Conservation (phyloP, 2,329 filamentous ascomycete genomes). For the Ceratocystis albifundus region DNA sequence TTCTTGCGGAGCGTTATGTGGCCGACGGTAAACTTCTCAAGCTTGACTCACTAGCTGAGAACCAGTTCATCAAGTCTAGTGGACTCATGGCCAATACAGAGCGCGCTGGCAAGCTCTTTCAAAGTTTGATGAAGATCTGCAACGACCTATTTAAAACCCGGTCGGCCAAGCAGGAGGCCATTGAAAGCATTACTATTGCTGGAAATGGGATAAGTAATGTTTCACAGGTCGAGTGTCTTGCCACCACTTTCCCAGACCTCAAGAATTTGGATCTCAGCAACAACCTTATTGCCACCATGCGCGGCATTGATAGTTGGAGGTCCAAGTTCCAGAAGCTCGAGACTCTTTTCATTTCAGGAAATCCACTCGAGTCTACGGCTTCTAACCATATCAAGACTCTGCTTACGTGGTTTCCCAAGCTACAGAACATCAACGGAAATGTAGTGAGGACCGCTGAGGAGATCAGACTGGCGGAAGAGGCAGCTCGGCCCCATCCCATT, state of each 20-base stretch:
- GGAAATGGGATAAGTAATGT: slow-evolving; percentile 69
- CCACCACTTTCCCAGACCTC: slow-evolving; percentile 70
- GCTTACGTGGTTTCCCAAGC: slow-evolving; percentile 68
- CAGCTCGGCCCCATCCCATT: slow-evolving; percentile 45
- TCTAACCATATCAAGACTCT: slow-evolving; percentile 57
- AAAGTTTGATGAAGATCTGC: slow-evolving; percentile 78
- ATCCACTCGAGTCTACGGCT: slow-evolving; percentile 54
- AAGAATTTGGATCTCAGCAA: slow-evolving; percentile 80
- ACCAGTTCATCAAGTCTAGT: slow-evolving; percentile 58
- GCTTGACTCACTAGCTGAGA: slow-evolving; percentile 63
- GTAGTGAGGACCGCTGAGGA: slow-evolving; percentile 64
- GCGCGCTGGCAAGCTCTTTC: slow-evolving; percentile 77
- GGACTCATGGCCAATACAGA: slow-evolving; percentile 63
- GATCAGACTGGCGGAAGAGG: slow-evolving; percentile 44
- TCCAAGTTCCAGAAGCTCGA: slow-evolving; percentile 67
- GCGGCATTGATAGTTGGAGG: slow-evolving; percentile 62
- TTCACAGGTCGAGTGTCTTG: slow-evolving; percentile 58
- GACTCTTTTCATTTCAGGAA: slow-evolving; percentile 66
- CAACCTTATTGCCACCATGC: slow-evolving; percentile 62
- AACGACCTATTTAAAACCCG: slow-evolving; percentile 62
- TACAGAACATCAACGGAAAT: slow-evolving; percentile 63
- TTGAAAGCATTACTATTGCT: slow-evolving; percentile 70
- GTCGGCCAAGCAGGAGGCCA: slow-evolving; percentile 62
- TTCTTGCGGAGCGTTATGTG: slow-evolving; percentile 67
- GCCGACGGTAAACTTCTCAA: slow-evolving; percentile 62